Percentiles rank a stretch among this genome's conserved stretches.
These are phyloP conservation scores for Pseudogymnoascus destructans DNA, from an alignment of 2,329 filamentous ascomycete genomes.

Conservation along the genomic window DNA sequence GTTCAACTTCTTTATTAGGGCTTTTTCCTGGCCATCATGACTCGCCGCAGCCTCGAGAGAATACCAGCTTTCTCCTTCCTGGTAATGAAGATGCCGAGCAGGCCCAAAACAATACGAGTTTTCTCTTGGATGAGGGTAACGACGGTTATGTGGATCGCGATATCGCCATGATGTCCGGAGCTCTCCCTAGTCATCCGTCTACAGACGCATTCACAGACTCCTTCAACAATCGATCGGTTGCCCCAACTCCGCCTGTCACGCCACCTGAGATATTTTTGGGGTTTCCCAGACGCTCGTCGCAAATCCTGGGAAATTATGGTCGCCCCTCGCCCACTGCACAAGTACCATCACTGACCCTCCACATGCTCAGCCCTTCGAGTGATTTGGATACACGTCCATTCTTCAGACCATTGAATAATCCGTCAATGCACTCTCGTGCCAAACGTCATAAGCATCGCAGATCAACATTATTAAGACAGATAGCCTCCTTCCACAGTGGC, in stretches of 20 bases:
- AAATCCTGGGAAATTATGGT: slow-evolving; percentile 34
- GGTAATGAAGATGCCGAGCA: not conserved
- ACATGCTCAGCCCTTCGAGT: slow-evolving; percentile 16
- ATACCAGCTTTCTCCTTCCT: slow-evolving; percentile 5
- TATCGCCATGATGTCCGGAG: slow-evolving; percentile 37
- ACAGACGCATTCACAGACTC: slow-evolving; percentile 41
- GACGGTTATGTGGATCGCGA: slow-evolving; percentile 37
- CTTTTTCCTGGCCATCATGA: not conserved
- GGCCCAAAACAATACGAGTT: not conserved
- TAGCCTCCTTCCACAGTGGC: slow-evolving; percentile 48
- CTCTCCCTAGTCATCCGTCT: slow-evolving; percentile 31
- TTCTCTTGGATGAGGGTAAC: slow-evolving; percentile 25
- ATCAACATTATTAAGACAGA: slow-evolving; percentile 41
- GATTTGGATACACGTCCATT: slow-evolving; percentile 14
- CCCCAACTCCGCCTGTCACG: slow-evolving; percentile 49
- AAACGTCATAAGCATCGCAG: slow-evolving; percentile 33
- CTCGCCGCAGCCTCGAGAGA: not conserved
- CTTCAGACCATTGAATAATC: slow-evolving; percentile 15
- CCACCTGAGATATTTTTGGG: slow-evolving; percentile 36
- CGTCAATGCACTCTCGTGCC: slow-evolving; percentile 15
- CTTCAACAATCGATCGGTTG: slow-evolving; percentile 35
- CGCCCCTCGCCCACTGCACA: slow-evolving; percentile 28
- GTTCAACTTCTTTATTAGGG: not conserved
- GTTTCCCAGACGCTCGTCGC: slow-evolving; percentile 42
- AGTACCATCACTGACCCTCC: slow-evolving; percentile 20